Base-by-base conservation (phyloP, 768 basidiomycete species). In the Cantharellus cinnabarinus region DNA sequence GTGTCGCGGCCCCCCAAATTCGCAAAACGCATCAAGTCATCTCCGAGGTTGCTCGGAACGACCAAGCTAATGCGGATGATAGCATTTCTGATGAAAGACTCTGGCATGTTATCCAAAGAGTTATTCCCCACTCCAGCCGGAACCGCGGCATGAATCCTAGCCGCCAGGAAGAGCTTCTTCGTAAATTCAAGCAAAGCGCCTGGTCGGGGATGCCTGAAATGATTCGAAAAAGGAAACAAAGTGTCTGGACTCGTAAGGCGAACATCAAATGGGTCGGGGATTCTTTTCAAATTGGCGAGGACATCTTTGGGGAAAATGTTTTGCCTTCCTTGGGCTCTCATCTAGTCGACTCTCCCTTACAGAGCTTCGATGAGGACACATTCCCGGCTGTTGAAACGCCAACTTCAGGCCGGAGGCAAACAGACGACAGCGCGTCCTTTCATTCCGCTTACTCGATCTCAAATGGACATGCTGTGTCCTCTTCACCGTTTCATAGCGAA, bases 281-380 rank as follows among this genome's bases (percentile, higher is more conserved):
- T 34, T 85, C 80, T 61, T 89, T 89, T 62, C 83, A 86, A 65
- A 73, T 89, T 42, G 87, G 87, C 2, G 56, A 60, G 20, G 75
- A 75, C n/a, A 75, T 89, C 61, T 71, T 88, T 42, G 87, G 85
- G 4, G 14, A 37, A 41, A 10, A 54, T 10, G 14, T 41, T 39
- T 14, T 60, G 55, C 63, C 38, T 55, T 10, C 2, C 20, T 29
- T 29, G 20, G 20, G 1, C 20, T 29, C 20, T 29, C 20, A 29
- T 29, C 20, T 29, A 29, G 20, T 29, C 20, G 20, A 29, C 20
- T 29, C 20, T 29, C 20, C 20, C 20, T 29, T 29, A 29, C 20
- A 29, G 20, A 29, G 20, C 20, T 29, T 29, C 20, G 20, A 29
- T 29, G 20, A 29, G 20, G 20, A 29, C 15, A 41, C 7, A 35